Percentiles rank a stretch among this genome's conserved stretches.
Conservation (phyloP, 495 filamentous ascomycete genomes). For the Paragyromitra xinjiangensis region DNA sequence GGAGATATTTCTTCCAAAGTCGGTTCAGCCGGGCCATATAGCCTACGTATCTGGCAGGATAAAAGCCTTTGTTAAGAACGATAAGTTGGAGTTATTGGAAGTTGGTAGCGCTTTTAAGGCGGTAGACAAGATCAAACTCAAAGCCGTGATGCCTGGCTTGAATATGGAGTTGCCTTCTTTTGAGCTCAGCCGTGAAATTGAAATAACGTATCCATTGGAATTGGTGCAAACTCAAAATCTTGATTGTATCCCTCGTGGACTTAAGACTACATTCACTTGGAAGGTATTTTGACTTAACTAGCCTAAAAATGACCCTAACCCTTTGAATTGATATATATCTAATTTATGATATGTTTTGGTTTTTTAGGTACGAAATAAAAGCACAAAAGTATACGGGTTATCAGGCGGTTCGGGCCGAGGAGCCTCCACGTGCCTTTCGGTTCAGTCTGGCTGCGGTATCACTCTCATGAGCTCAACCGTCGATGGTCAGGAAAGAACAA, state of each 20-base stretch:
- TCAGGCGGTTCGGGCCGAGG: neutral
- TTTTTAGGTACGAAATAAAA: conserved; percentile 12
- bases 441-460: neutral
- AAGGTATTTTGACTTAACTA: neutral
- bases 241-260: conserved; percentile 5
- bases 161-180: conserved; percentile 7
- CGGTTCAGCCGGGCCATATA: conserved; percentile 1
- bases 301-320: neutral
- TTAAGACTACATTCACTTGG: conserved; percentile 13
- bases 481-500: neutral
- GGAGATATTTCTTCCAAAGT: neutral
- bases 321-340: neutral
- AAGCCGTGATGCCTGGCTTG: conserved; percentile 13
- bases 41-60: neutral
- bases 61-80: conserved; percentile 6
- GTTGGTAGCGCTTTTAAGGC: neutral
- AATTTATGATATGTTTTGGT: neutral
- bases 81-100: neutral
- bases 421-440: conserved; percentile 8
- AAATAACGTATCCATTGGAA: conserved; percentile 12
- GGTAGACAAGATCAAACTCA: neutral
- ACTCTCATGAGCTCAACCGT: conserved; percentile 2
- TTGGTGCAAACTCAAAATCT: neutral
- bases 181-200: neutral
- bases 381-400: conserved; percentile 2